These are phyloP conservation scores for Rhodotorula sp. DNA, from an alignment of 1,284 basidiomycete species.

Conservation along the genomic window DNA sequence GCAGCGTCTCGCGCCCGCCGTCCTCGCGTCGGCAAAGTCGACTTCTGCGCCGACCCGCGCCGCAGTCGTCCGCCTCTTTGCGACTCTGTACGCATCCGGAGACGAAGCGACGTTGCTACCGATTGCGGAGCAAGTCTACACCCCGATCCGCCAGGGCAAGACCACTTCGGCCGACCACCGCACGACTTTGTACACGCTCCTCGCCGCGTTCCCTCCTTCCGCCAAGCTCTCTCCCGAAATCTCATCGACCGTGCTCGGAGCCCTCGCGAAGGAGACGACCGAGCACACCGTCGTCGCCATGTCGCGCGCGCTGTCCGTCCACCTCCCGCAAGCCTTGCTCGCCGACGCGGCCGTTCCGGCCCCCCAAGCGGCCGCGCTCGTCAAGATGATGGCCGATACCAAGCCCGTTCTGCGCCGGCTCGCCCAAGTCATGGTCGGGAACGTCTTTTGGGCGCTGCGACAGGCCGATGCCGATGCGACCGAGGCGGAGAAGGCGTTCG, in stretches of 20 bases:
- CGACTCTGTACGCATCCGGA: slow-evolving; percentile 38
- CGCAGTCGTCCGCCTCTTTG: slow-evolving; percentile 63
- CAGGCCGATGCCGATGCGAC: slow-evolving; percentile 50
- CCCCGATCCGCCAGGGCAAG: slow-evolving; percentile 74
- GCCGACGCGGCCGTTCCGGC: slow-evolving; percentile 9
- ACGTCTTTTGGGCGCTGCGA: slow-evolving; percentile 54
- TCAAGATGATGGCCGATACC: slow-evolving; percentile 46
- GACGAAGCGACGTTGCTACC: slow-evolving; percentile 45
- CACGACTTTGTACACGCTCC: slow-evolving; percentile 73
- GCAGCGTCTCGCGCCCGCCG: slow-evolving; percentile 60
- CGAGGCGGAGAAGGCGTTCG: slow-evolving; percentile 52
- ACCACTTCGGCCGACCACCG: slow-evolving; percentile 82
- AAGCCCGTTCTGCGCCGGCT: slow-evolving; percentile 60
- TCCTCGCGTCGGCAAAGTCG: slow-evolving; percentile 73
- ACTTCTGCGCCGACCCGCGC: slow-evolving; percentile 64
- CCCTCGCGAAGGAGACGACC: slow-evolving; percentile 73
- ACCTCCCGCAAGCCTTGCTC: slow-evolving; percentile 53
- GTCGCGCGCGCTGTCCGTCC: slow-evolving; percentile 58
- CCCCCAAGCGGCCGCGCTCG: slow-evolving; percentile 31
- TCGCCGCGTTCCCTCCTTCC: slow-evolving; percentile 57
- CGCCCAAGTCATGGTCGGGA: slow-evolving; percentile 58
- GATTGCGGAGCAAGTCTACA: slow-evolving; percentile 64
- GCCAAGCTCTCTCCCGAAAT: slow-evolving; percentile 54
- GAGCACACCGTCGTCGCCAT: slow-evolving; percentile 64
- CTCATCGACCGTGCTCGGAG: slow-evolving; percentile 52